Conservation (phyloP, 1,284 basidiomycete species). For the Cystobasidiaceae sp. region DNA sequence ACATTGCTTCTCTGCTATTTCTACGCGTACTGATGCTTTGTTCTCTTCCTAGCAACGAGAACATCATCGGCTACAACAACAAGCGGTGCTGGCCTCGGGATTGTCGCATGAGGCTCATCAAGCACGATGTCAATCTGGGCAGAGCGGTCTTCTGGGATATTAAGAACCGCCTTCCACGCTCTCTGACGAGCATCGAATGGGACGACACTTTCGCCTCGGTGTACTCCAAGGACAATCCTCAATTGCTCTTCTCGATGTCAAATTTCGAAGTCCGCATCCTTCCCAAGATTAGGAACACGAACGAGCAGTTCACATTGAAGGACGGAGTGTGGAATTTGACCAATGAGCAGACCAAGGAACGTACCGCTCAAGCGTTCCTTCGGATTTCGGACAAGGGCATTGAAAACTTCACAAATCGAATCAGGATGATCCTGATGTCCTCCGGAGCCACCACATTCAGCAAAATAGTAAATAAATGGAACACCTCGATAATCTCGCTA, state of each 20-base stretch:
- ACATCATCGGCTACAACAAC: constrained; percentile 98
- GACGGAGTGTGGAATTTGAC: constrained; percentile 98
- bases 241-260: constrained; percentile 95
- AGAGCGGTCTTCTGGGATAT: constrained; percentile 99
- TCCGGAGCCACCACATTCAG: constrained; percentile 98
- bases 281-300: constrained; percentile 89
- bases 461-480: constrained; percentile 93
- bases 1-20: neutral
- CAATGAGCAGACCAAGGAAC: constrained; percentile 91
- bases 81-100: constrained; percentile 99
- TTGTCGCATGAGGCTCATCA: constrained; percentile 97
- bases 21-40: constrained; percentile 36
- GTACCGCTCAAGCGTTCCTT: constrained; percentile 94
- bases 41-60: constrained; percentile 63
- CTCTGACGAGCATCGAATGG: constrained; percentile 98
- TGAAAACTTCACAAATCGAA: constrained; percentile 91
- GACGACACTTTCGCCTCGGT: constrained; percentile 94
- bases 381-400: constrained; percentile 90
- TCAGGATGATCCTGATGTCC: constrained; percentile 95
- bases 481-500: constrained; percentile 43
- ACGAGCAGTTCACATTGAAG: constrained; percentile 91
- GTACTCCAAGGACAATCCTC: constrained; percentile 96
- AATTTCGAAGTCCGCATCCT: constrained; percentile 96
- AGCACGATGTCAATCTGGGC: constrained; percentile 98
- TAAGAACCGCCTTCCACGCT: constrained; percentile 92